These are phyloP conservation scores for Dendrobium huoshanense DNA, from an alignment of 106 monocot species.

Conservation along the genomic window DNA sequence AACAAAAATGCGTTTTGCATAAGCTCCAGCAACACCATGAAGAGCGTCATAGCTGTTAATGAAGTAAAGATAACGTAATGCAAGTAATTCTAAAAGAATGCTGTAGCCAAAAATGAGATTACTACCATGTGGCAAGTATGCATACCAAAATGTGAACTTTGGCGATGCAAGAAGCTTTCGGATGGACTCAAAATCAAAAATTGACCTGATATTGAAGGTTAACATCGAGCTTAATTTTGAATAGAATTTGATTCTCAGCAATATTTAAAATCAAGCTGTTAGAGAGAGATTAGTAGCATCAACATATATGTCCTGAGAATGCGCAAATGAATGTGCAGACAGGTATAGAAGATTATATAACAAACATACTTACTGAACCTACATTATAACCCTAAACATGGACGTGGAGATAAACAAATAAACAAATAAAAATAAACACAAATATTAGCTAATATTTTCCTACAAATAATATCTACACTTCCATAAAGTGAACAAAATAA, in stretches of 20 bases:
- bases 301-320: not conserved
- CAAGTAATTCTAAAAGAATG: not conserved
- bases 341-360: not conserved
- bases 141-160: slow-evolving; percentile 95
- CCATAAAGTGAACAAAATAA: not conserved
- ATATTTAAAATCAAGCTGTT: not conserved
- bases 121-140: not conserved
- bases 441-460: not conserved
- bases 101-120: not conserved
- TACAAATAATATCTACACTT: not conserved
- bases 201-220: slow-evolving; percentile 41
- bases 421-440: not conserved
- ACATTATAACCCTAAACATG: not conserved
- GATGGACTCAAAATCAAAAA: slow-evolving; percentile 88
- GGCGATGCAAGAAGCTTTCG: slow-evolving; percentile 72
- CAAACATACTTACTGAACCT: not conserved
- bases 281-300: not conserved
- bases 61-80: not conserved
- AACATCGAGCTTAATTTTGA: not conserved
- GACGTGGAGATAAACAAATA: not conserved
- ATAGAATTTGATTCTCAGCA: not conserved
- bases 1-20: slow-evolving; percentile 89
- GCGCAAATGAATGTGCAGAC: not conserved
- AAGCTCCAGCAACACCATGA: slow-evolving; percentile 90
- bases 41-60: slow-evolving; percentile 81